These are phyloP conservation scores for Mycena maculata DNA, from an alignment of 768 basidiomycete species.

Conservation along the genomic window DNA sequence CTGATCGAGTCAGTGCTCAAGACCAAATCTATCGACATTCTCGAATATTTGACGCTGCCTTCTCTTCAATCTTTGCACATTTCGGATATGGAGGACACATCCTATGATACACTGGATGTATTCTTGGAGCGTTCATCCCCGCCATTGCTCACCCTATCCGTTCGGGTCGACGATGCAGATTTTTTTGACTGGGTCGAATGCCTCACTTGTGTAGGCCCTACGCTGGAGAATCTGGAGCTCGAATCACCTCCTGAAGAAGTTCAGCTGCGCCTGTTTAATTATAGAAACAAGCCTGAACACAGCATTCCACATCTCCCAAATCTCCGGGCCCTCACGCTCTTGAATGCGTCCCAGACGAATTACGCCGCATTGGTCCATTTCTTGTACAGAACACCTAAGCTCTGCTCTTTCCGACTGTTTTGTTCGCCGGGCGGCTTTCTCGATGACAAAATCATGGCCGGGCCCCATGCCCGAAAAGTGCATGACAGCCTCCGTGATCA, in stretches of 20 bases:
- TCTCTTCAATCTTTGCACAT: constrained; percentile 4
- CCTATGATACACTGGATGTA: background rate
- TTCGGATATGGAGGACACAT: background rate
- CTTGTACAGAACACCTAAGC: too few relatives aligned
- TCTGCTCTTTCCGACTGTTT: too few relatives aligned
- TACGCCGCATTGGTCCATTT: too few relatives aligned
- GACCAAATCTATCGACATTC: background rate
- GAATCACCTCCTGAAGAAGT: background rate
- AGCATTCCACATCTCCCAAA: too few relatives aligned
- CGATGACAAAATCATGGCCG: too few relatives aligned
- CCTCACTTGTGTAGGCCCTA: background rate
- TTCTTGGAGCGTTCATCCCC: constrained; percentile 3
- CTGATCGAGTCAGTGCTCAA: background rate
- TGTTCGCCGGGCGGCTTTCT: too few relatives aligned
- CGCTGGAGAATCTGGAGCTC: constrained; percentile 9
- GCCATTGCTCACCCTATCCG: background rate
- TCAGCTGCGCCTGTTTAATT: too few relatives aligned
- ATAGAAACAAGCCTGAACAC: too few relatives aligned
- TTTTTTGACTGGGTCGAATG: constrained; percentile 2
- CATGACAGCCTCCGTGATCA: too few relatives aligned
- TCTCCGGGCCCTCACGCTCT: too few relatives aligned
- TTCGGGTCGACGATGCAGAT: background rate
- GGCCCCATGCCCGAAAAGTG: too few relatives aligned
- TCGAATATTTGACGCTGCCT: background rate
- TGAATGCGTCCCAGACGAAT: too few relatives aligned